phyloP scores from a whole-genome alignment of 371 early-diverging fungal species.

The Rhizomucor pusillus region DNA sequence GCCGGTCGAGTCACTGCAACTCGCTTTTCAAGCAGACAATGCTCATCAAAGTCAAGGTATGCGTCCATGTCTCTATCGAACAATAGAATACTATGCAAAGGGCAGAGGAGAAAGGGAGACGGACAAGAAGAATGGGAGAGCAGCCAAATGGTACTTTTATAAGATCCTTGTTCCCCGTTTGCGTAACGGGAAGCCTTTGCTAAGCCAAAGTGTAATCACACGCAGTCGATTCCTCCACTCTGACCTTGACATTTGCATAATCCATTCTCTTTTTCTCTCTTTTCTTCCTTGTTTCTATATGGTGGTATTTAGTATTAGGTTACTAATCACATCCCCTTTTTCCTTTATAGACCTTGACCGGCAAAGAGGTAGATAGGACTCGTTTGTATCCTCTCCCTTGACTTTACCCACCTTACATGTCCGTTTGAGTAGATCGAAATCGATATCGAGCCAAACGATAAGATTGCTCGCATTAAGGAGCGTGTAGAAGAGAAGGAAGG shows the following conservation, averaged over 20 bases:
- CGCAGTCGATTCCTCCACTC: slow-evolving; percentile 3
- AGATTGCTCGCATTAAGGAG: slow-evolving; percentile 91
- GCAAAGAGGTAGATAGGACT: slow-evolving; percentile 87
- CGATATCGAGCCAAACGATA: slow-evolving; percentile 87
- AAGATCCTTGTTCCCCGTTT: neutral
- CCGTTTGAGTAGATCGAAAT: slow-evolving; percentile 93
- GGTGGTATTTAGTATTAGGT: no score
- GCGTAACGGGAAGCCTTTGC: neutral
- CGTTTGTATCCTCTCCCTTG: no score
- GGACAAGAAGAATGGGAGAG: no score
- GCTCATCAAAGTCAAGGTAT: slow-evolving; percentile 90
- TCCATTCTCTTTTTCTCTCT: no score
- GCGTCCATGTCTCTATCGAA: neutral
- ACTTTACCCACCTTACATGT: neutral
- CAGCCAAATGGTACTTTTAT: no score
- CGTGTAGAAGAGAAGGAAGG: slow-evolving; percentile 96
- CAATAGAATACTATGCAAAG: no score
- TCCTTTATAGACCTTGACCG: slow-evolving; percentile 81
- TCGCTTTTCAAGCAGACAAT: slow-evolving; percentile 34
- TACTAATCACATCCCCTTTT: neutral
- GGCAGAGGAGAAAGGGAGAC: no score
- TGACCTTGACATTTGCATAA: no score
- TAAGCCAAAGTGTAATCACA: neutral
- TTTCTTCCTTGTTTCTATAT: no score
- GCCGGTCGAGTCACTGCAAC: no score